Percentiles rank a stretch among this genome's conserved stretches.
phyloP scores from a whole-genome alignment of 768 basidiomycete species.

The Boletus pseudo-olivaceus region DNA sequence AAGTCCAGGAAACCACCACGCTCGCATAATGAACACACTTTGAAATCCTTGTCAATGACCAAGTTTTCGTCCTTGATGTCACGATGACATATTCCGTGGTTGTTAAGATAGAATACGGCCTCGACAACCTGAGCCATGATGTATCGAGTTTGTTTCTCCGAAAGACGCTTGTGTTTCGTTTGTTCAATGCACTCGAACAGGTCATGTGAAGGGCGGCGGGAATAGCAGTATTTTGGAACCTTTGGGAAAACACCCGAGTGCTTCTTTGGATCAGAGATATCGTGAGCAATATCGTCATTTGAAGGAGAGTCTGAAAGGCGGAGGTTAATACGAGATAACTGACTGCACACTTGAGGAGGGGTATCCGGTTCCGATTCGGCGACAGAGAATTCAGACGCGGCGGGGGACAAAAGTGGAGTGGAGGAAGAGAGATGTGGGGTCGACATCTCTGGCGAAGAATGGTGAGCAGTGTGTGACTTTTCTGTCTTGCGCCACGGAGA shows the following conservation, averaged over 20 bases:
- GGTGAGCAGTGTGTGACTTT: constrained; percentile 29
- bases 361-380: constrained; percentile 42
- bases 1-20: constrained; percentile 2
- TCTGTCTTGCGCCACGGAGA: constrained; percentile 71
- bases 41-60: constrained; percentile 70
- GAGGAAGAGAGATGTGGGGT: constrained; percentile 30
- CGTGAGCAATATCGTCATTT: constrained; percentile 5
- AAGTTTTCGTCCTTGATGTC: constrained; percentile 98
- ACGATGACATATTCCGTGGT: constrained; percentile 84
- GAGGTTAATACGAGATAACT: constrained; percentile 21
- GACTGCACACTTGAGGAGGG: constrained; percentile 35
- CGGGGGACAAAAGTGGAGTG: constrained; percentile 57
- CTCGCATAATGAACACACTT: constrained; percentile 39
- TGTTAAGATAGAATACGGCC: constrained; percentile 75
- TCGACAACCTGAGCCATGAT: constrained; percentile 88
- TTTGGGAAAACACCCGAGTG: constrained; percentile 5
- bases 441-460: constrained; percentile 26
- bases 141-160: constrained; percentile 73
- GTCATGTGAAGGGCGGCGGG: constrained; percentile 82
- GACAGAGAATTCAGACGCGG: constrained; percentile 46
- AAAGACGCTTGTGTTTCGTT: constrained; percentile 71
- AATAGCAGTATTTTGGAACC: constrained; percentile 41
- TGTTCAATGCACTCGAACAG: constrained; percentile 96
- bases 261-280: constrained; percentile 12
- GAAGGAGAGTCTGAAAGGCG: constrained; percentile 13